Evolutionary conservation across 2,329 filamentous ascomycete species (phyloP).

Genomic region (Stagonosporopsis vannaccii): DNA sequence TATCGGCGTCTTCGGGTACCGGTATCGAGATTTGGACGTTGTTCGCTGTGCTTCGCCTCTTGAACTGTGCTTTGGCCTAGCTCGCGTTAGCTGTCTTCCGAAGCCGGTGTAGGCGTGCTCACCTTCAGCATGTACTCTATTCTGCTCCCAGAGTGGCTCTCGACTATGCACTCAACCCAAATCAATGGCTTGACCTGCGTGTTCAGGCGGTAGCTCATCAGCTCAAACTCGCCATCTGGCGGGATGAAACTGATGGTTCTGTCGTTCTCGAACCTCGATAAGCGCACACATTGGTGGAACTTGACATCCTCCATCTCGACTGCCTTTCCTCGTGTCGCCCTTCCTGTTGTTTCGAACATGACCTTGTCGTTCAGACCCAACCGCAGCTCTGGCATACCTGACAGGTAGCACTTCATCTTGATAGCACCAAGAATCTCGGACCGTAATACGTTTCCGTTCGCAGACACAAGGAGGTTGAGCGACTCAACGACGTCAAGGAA

Average conservation of each 20-base stretch:
- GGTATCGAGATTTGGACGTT: conserved; percentile 98
- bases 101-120: neutral
- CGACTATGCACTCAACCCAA: conserved; percentile 98
- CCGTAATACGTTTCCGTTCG: conserved; percentile 92
- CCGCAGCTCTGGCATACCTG: conserved; percentile 95
- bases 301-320: conserved; percentile 99
- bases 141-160: conserved; percentile 91
- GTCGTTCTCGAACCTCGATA: conserved; percentile 98
- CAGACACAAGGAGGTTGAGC: conserved; percentile 91
- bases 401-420: conserved; percentile 99
- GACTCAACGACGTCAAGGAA: conserved; percentile 98
- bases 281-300: conserved; percentile 96
- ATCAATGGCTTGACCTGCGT: conserved; percentile 98
- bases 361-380: conserved; percentile 97
- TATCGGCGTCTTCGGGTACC: conserved; percentile 96
- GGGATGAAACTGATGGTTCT: conserved; percentile 98
- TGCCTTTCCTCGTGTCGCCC: conserved; percentile 92
- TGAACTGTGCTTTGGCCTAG: conserved; percentile 92
- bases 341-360: conserved; percentile 98
- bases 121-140: conserved; percentile 99
- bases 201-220: conserved; percentile 99
- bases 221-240: conserved; percentile 96
- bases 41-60: conserved; percentile 95
- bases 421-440: conserved; percentile 96
- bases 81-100: conserved; percentile 15